Percentiles rank a stretch among this genome's conserved stretches.
phyloP scores from a whole-genome alignment of 1,284 basidiomycete species.

The Sphagnurus paluster region DNA sequence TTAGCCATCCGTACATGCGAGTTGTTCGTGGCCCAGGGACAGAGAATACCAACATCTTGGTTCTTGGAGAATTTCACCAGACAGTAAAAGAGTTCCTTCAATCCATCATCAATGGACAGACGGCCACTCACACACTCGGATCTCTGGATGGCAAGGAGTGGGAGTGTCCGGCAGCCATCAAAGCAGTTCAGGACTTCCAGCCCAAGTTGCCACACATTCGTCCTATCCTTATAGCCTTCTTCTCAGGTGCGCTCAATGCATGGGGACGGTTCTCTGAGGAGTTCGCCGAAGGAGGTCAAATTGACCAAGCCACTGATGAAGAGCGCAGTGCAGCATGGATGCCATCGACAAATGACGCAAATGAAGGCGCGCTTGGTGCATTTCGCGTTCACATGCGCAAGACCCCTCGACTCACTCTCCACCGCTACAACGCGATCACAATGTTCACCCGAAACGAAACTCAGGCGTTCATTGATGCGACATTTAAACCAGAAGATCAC shows the following conservation, averaged over 20 bases:
- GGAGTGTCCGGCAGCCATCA: constrained; percentile 21
- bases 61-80: constrained; percentile 28
- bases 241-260: neutral
- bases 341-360: constrained; percentile 1
- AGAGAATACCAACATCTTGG: constrained; percentile 26
- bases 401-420: constrained; percentile 7
- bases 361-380: neutral
- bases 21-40: constrained; percentile 21
- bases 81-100: constrained; percentile 22
- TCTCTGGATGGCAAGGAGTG: constrained; percentile 28
- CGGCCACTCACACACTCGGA: constrained; percentile 15
- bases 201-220: constrained; percentile 20
- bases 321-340: constrained; percentile 3
- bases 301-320: neutral
- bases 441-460: constrained; percentile 15
- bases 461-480: constrained; percentile 10
- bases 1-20: constrained; percentile 31
- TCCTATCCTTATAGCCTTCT: neutral
- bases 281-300: neutral
- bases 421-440: constrained; percentile 10
- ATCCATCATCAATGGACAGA: constrained; percentile 26
- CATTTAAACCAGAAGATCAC: constrained; percentile 9
- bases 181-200: constrained; percentile 12
- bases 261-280: neutral
- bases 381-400: constrained; percentile 8